These are phyloP conservation scores for Cyberlindnera veronae DNA, from an alignment of 805 yeast genomes.

Conservation along the genomic window DNA sequence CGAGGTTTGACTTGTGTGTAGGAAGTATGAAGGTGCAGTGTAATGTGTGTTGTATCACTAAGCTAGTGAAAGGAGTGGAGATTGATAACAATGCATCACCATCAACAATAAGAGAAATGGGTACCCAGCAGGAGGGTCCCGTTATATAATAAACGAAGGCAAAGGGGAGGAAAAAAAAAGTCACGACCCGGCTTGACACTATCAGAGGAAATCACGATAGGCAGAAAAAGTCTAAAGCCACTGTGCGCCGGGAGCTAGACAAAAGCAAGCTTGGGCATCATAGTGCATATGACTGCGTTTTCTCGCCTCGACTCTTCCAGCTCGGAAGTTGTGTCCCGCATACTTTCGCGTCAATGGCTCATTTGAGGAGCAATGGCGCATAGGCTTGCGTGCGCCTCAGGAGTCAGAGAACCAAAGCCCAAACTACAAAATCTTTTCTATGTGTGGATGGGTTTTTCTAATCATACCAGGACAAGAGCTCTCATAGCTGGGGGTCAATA, in stretches of 20 bases:
- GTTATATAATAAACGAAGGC: background rate
- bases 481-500: too few relatives aligned
- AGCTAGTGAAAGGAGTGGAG: too few relatives aligned
- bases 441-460: too few relatives aligned
- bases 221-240: slow-evolving; percentile 8
- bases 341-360: background rate
- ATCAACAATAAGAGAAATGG: background rate
- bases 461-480: too few relatives aligned
- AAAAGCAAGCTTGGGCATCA: slow-evolving; percentile 5
- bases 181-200: slow-evolving; percentile 5
- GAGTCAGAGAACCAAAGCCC: background rate
- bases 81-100: too few relatives aligned
- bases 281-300: slow-evolving; percentile 1
- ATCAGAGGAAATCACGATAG: slow-evolving; percentile 12
- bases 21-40: too few relatives aligned
- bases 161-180: background rate
- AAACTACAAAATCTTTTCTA: too few relatives aligned
- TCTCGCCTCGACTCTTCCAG: too few relatives aligned
- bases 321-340: background rate
- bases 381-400: background rate
- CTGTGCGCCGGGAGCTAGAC: slow-evolving; percentile 5
- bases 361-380: too few relatives aligned
- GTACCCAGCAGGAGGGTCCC: slow-evolving; percentile 1
- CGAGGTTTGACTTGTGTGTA: too few relatives aligned
- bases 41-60: too few relatives aligned